These are phyloP conservation scores for Agrostemma githago DNA, from an alignment of 148 eudicot genomes.

Conservation along the genomic window DNA sequence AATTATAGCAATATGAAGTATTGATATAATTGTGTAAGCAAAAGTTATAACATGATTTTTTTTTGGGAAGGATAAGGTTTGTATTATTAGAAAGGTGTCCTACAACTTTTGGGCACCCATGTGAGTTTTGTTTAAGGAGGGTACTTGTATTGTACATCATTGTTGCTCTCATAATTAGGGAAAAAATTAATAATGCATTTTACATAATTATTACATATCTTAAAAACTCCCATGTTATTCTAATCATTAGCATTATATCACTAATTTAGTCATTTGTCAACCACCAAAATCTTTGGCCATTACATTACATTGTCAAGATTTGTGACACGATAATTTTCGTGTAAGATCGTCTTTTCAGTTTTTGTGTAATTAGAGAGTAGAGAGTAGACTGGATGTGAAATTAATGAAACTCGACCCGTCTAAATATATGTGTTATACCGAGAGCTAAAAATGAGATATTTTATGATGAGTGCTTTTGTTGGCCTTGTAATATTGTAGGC, in stretches of 20 bases:
- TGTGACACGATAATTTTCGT: no score
- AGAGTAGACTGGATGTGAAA: no score
- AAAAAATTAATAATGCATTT: not conserved
- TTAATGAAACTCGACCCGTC: no score
- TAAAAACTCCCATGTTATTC: not conserved
- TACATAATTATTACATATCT: no score
- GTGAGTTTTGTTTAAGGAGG: constrained; percentile 7
- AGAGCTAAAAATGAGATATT: no score
- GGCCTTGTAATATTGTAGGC: no score
- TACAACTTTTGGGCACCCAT: not conserved
- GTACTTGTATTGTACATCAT: not conserved
- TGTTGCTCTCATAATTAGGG: not conserved
- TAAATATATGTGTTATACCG: no score
- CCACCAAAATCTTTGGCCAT: not conserved
- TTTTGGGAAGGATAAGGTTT: constrained; percentile 1
- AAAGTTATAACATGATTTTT: not conserved
- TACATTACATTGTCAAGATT: not conserved
- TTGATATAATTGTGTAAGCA: constrained; percentile 7
- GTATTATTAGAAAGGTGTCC: constrained; percentile 8
- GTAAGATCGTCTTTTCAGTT: no score
- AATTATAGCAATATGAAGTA: not conserved
- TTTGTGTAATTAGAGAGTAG: no score
- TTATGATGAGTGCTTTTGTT: no score
- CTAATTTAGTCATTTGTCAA: not conserved
- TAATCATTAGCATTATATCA: not conserved